Evolutionary conservation across 192 early-diverging fungal genomes (phyloP).

Genomic region (Mortierella hygrophila): DNA sequence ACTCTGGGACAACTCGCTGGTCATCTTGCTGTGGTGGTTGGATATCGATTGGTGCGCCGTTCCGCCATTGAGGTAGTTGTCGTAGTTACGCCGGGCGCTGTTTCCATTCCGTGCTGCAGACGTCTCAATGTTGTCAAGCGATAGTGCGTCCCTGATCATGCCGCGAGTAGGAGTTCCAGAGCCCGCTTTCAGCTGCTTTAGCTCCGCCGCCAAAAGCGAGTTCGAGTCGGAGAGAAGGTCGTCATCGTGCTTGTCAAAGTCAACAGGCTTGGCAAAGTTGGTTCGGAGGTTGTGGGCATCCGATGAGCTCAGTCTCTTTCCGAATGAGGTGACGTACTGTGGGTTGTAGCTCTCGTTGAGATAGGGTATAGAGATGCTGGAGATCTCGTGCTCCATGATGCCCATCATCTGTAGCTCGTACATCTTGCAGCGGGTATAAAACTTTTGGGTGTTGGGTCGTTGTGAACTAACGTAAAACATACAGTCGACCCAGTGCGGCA

Average conservation of each 20-base stretch:
- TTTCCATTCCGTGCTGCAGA: neutral
- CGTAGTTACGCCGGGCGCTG: constrained; percentile 12
- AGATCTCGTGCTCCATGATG: constrained; percentile 73
- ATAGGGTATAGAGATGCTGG: constrained; percentile 66
- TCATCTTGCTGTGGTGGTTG: constrained; percentile 29
- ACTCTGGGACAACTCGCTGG: constrained; percentile 52
- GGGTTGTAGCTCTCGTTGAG: constrained; percentile 51
- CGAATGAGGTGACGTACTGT: constrained; percentile 29
- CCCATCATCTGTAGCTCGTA: constrained; percentile 90
- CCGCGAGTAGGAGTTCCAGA: constrained; percentile 6
- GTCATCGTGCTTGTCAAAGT: constrained; percentile 61
- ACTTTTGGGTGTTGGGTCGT: constrained; percentile 66
- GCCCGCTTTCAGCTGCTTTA: constrained; percentile 33
- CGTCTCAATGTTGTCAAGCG: constrained; percentile 28
- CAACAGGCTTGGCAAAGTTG: constrained; percentile 13
- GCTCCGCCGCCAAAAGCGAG: constrained; percentile 32
- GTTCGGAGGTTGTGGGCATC: constrained; percentile 21
- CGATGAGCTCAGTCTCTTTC: constrained; percentile 38
- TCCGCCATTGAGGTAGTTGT: constrained; percentile 26
- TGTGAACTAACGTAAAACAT: constrained; percentile 82
- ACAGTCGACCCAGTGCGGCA: constrained; percentile 94
- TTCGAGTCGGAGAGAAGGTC: constrained; percentile 43
- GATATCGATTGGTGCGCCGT: constrained; percentile 23
- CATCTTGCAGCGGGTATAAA: constrained; percentile 83
- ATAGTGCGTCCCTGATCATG: constrained; percentile 25